phyloP scores from a whole-genome alignment of 306 rosid genomes.

The Quercus rubra region DNA sequence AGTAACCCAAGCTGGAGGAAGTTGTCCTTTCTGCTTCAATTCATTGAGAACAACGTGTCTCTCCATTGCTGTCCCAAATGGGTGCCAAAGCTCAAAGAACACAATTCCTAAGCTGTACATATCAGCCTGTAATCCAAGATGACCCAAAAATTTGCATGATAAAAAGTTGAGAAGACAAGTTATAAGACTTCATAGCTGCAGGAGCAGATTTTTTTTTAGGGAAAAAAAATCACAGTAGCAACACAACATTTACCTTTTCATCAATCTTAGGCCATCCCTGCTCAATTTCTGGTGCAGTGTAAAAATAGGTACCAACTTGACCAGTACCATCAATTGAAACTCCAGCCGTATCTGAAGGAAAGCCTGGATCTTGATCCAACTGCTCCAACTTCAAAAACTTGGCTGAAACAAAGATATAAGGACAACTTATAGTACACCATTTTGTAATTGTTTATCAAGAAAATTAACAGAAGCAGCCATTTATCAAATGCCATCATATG shows the following conservation, averaged over 20 bases:
- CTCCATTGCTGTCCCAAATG: conserved; percentile 96
- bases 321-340: conserved; percentile 94
- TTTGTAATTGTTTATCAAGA: background rate
- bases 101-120: conserved; percentile 97
- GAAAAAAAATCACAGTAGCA: background rate
- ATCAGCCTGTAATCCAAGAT: conserved; percentile 70
- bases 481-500: background rate
- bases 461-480: background rate
- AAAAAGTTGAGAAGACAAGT: conserved; percentile 14
- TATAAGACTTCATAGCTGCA: conserved; percentile 10
- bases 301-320: conserved; percentile 93
- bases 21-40: conserved; percentile 74
- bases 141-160: conserved; percentile 30
- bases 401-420: conserved; percentile 51
- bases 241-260: conserved; percentile 62
- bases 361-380: conserved; percentile 73
- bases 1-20: conserved; percentile 70
- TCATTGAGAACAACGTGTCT: conserved; percentile 70
- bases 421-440: background rate
- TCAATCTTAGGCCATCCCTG: conserved; percentile 99
- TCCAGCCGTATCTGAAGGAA: conserved; percentile 66
- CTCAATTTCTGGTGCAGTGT: conserved; percentile 99
- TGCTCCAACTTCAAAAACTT: conserved; percentile 97
- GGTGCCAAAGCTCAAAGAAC: conserved; percentile 98
- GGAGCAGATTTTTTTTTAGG: conserved; percentile 5